A percentile compares a stretch with the other conserved stretches of the same genome.
Evolutionary conservation across 2,329 filamentous ascomycete species (phyloP).

Genomic region (Diplodia seriata): DNA sequence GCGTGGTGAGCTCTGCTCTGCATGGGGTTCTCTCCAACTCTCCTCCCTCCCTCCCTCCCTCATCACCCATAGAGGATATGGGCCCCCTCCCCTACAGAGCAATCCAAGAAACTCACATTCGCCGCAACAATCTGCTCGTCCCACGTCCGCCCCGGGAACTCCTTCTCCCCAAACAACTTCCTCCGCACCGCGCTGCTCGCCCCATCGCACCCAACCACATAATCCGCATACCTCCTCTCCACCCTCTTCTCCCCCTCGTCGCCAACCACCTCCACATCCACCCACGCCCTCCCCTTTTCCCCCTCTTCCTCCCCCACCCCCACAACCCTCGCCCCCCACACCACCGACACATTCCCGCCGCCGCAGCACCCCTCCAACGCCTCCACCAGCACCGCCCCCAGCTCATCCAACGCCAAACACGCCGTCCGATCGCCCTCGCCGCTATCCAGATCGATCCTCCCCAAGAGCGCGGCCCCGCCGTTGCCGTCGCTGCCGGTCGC

Average conservation of each 20-base stretch:
- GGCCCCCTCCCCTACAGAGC: too few relatives aligned
- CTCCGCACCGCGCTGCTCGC: slow-evolving; percentile 45
- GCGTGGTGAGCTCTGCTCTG: too few relatives aligned
- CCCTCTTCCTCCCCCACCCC: slow-evolving; percentile 41
- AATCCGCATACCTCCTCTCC: slow-evolving; percentile 41
- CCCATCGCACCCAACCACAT: slow-evolving; percentile 46
- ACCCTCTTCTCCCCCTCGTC: background rate
- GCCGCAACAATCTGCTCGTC: slow-evolving; percentile 68
- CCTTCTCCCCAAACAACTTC: slow-evolving; percentile 43
- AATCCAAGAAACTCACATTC: slow-evolving; percentile 55
- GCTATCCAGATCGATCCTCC: slow-evolving; percentile 38
- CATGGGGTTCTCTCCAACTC: background rate
- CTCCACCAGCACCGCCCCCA: slow-evolving; percentile 41
- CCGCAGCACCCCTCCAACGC: slow-evolving; percentile 42
- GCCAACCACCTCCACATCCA: slow-evolving; percentile 40
- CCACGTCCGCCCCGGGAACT: slow-evolving; percentile 66
- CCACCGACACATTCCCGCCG: slow-evolving; percentile 39
- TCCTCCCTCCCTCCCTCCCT: background rate
- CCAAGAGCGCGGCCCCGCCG: slow-evolving; percentile 7
- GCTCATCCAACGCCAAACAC: slow-evolving; percentile 43
- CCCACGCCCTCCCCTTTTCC: slow-evolving; percentile 39
- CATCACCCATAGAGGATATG: background rate
- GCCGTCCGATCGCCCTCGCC: slow-evolving; percentile 41
- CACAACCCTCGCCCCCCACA: slow-evolving; percentile 45
- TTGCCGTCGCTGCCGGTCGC: too few relatives aligned